These are phyloP conservation scores for Hansenula lynferdii DNA, from an alignment of 1,139 yeast species.

Conservation along the genomic window DNA sequence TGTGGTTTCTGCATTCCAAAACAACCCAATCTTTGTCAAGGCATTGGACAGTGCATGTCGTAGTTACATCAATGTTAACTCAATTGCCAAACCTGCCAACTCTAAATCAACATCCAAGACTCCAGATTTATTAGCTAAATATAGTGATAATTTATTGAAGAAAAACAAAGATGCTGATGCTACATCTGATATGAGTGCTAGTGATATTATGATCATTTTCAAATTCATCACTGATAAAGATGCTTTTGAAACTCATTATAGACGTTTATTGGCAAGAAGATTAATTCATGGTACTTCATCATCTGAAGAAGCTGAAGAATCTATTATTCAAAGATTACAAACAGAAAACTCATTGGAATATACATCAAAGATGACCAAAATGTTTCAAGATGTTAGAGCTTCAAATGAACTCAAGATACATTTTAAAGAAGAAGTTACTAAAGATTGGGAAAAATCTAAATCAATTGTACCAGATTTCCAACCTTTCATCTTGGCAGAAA, in stretches of 20 bases:
- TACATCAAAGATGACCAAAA: constrained; percentile 88
- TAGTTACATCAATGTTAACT: constrained; percentile 75
- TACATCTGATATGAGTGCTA: constrained; percentile 62
- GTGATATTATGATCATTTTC: constrained; percentile 83
- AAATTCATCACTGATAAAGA: constrained; percentile 91
- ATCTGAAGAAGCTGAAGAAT: constrained; percentile 80
- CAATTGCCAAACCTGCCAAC: constrained; percentile 68
- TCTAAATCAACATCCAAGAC: constrained; percentile 57
- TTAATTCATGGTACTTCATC: constrained; percentile 81
- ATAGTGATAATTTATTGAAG: constrained; percentile 79
- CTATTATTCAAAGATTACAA: constrained; percentile 80
- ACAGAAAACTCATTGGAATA: constrained; percentile 91
- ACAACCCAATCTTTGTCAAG: constrained; percentile 75
- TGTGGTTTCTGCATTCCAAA: constrained; percentile 66
- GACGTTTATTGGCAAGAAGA: constrained; percentile 85
- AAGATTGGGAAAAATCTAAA: constrained; percentile 27
- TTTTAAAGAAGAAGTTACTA: constrained; percentile 50
- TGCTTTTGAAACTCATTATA: constrained; percentile 89
- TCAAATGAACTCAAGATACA: constrained; percentile 71
- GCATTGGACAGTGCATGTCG: constrained; percentile 90
- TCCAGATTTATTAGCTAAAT: constrained; percentile 87
- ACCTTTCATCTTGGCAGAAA: constrained; percentile 78
- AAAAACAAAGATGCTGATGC: constrained; percentile 68
- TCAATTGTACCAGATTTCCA: constrained; percentile 55
- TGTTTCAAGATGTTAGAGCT: constrained; percentile 93